A percentile compares a stretch with the other conserved stretches of the same genome.
Conservation (phyloP, 306 rosid genomes). For the Vigna reflexopilosa region DNA sequence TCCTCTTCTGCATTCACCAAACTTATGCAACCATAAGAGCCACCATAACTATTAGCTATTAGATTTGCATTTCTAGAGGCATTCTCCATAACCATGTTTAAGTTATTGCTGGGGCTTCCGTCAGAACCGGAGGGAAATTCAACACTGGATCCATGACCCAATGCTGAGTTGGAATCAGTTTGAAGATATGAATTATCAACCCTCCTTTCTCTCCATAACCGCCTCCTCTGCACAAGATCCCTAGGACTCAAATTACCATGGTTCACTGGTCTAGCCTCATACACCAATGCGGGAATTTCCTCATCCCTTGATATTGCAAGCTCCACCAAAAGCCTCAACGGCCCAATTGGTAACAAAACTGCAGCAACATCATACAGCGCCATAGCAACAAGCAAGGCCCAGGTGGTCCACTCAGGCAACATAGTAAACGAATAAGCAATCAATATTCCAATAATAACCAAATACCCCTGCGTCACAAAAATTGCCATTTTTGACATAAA, state of each 20-base stretch:
- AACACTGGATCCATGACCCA: conserved; percentile 39
- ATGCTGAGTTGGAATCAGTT: conserved; percentile 45
- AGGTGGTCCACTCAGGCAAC: conserved; percentile 98
- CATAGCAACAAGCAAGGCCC: conserved; percentile 88
- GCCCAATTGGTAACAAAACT: conserved; percentile 87
- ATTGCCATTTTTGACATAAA: conserved; percentile 91
- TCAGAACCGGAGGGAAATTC: conserved; percentile 39
- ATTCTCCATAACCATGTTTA: conserved; percentile 36
- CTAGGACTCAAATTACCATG: conserved; percentile 46
- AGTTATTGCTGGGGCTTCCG: neutral
- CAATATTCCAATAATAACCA: conserved; percentile 85
- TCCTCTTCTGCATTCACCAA: conserved; percentile 71
- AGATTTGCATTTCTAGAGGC: conserved; percentile 40
- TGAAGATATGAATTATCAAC: conserved; percentile 43
- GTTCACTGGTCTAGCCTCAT: conserved; percentile 89
- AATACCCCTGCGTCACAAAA: conserved; percentile 80
- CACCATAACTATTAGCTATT: conserved; percentile 33
- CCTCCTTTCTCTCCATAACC: conserved; percentile 86
- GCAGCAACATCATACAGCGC: conserved; percentile 95
- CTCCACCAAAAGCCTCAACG: conserved; percentile 83
- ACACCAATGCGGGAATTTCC: conserved; percentile 93
- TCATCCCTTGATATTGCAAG: conserved; percentile 94
- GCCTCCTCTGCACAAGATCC: conserved; percentile 60
- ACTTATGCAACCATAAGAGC: conserved; percentile 35
- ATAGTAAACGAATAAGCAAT: conserved; percentile 94